Base-by-base conservation (phyloP, 2,329 filamentous ascomycete genomes). In the Epichloe glyceriae region DNA sequence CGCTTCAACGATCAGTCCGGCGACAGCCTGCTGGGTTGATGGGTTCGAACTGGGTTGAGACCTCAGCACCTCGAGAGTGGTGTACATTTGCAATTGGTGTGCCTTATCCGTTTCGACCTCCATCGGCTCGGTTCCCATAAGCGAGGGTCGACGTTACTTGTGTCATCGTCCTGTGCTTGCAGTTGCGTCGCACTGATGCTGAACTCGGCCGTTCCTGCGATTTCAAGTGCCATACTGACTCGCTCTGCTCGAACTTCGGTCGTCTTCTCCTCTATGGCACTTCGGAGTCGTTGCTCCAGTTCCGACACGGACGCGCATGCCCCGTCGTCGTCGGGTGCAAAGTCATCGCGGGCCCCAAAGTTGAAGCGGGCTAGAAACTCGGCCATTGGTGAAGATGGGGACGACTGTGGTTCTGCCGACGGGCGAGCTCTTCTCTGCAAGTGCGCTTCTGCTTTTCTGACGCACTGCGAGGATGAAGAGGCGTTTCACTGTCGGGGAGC, bases 41-140 rank as follows among this genome's bases (percentile, higher is more conserved):
- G 75, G 73, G 51, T 76, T 66, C 47, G 75, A 70, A 37, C 65
- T 60, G 0, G 73, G 70, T 61, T 79, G 77, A 55, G 71, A 72
- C 56, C 70, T 64, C 15, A 79, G 55, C 0, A 69, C 66, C 39
- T 79, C 73, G 52, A 67, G 68, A 10, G 68, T 73, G 14, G 60
- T 63, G 17, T 79, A 67, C 7, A 65, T 63, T 46, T 70, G 69
- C 39, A 64, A 60, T 14, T 64, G 50, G n/a, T 60, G 61, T 11
- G 53, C 56, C 19, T 53, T 54, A 1, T 52, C 35, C 2, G 19
- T 44, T 8, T 56, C 49, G 12, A 50, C 37, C 8, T 50, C 46
- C 43, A 55, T 54, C 10, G 62, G 53, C 10, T 53, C 58, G 12
- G 57, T 51, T 11, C 64, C 67, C 41, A 60, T 61, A 30, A 70